Base-by-base conservation (phyloP, 2,329 filamentous ascomycete genomes). In the Beauveria caledonica region DNA sequence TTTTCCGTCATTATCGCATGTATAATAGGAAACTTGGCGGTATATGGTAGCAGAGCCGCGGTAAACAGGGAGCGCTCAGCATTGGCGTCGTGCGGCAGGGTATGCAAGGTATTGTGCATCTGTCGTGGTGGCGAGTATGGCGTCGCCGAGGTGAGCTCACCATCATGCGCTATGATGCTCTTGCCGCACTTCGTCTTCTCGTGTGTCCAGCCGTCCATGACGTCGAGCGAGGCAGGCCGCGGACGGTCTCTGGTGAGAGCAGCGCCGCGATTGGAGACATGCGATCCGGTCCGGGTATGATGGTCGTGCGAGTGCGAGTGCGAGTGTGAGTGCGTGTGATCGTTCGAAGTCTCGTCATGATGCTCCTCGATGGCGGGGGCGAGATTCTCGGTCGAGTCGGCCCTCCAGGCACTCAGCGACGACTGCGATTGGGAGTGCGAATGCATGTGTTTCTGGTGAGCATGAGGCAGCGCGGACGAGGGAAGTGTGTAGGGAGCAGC, bases 1-100 rank as follows among this genome's bases (percentile, higher is more conserved):
- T 91, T 92, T 69, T 97, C 93, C 15, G 87, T 85, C 67, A 99
- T 76, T 62, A 99, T 91, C 58, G 90, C 88, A 70, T 97, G 86
- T 19, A 97, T 68, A 39, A 97, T 80, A 0, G 93, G 92, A 71
- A 87, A 90, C 27, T 80, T 79, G 53, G 87, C 81, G 11, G 86
- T 87, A 59, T 83, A 80, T 0, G 81, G 80, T n/a, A 97, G 78
- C 3, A 97, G 72, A 60, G 87, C 81, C 15, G 80, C 83, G 0
- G 93, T 96, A 44, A 96, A 78, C 51, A 75, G 78, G 0, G 91
- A 95, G 45, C 84, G 80, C 51, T 80, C 74, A 11, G 73, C 74
- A 60, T 77, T 74, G 54, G 77, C 72, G 7, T 73, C 67, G 60
- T 77, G 66, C 23, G 67, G 62, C 25, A 70, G 66, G 42, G 64